Evolutionary conservation across 2,329 filamentous ascomycete genomes (phyloP).

Genomic region (Phaeoacremonium minimum): DNA sequence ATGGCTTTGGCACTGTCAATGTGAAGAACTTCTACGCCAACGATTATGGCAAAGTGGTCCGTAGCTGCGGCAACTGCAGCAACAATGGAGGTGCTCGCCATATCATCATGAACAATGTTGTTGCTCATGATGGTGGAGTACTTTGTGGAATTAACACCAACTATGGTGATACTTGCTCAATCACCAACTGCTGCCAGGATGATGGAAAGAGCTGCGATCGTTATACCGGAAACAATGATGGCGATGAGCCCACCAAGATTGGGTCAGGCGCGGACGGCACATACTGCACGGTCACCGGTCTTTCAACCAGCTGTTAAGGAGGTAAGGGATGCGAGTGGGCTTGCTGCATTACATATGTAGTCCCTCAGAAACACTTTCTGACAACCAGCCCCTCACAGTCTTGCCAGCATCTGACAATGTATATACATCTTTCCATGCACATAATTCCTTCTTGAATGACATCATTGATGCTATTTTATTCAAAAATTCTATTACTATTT

Average conservation of each 20-base stretch:
- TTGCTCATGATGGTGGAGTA: conserved; percentile 29
- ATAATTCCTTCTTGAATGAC: no score
- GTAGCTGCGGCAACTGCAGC: conserved; percentile 43
- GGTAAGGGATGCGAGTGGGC: no score
- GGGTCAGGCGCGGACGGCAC: conserved; percentile 14
- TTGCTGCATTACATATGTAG: no score
- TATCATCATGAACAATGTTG: conserved; percentile 39
- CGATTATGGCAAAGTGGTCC: conserved; percentile 40
- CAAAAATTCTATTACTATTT: no score
- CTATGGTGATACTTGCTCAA: conserved; percentile 30
- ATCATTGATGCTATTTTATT: no score
- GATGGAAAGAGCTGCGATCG: conserved; percentile 10
- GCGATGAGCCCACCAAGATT: conserved; percentile 17
- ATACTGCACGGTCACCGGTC: conserved; percentile 7
- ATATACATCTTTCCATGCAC: no score
- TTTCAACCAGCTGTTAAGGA: not conserved
- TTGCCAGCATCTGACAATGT: no score
- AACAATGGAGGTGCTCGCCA: conserved; percentile 29
- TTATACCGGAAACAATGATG: conserved; percentile 13
- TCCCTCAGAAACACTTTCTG: no score
- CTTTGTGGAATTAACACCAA: conserved; percentile 43
- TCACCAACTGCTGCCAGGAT: conserved; percentile 15
- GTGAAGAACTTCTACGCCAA: conserved; percentile 34
- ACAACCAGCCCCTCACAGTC: no score
- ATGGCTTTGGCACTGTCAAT: conserved; percentile 25